phyloP scores from a whole-genome alignment of 192 early-diverging fungal species.

The Cladochytrium replicatum region DNA sequence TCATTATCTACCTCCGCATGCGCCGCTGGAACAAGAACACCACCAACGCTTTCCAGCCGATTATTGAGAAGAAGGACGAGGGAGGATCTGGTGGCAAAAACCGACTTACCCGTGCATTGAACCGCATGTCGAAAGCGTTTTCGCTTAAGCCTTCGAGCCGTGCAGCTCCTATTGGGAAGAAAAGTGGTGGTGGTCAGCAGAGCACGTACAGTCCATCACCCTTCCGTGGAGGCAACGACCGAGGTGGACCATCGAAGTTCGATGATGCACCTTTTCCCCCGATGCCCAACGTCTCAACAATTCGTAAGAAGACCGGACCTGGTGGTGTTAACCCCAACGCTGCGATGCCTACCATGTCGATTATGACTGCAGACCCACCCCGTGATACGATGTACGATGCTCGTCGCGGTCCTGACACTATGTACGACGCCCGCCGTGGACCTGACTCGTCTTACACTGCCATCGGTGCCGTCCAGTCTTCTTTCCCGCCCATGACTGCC shows the following conservation, averaged over 20 bases:
- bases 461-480: no score
- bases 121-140: not conserved
- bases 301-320: not conserved
- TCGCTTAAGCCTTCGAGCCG: not conserved
- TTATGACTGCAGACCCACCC: no score
- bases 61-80: not conserved
- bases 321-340: no score
- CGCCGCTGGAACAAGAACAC: not conserved
- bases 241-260: not conserved
- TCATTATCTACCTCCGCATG: not conserved
- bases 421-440: no score
- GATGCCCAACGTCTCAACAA: not conserved
- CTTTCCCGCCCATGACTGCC: no score
- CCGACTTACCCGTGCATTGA: no score
- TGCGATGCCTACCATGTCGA: no score
- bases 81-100: not conserved
- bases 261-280: not conserved
- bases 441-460: no score
- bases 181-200: no score
- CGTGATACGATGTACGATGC: no score
- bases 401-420: no score
- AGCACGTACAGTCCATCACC: not conserved
- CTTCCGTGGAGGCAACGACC: not conserved
- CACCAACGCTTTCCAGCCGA: not conserved
- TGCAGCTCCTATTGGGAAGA: not conserved